Evolutionary conservation across 148 eudicot species (phyloP).

Genomic region (Cornus kousa): DNA sequence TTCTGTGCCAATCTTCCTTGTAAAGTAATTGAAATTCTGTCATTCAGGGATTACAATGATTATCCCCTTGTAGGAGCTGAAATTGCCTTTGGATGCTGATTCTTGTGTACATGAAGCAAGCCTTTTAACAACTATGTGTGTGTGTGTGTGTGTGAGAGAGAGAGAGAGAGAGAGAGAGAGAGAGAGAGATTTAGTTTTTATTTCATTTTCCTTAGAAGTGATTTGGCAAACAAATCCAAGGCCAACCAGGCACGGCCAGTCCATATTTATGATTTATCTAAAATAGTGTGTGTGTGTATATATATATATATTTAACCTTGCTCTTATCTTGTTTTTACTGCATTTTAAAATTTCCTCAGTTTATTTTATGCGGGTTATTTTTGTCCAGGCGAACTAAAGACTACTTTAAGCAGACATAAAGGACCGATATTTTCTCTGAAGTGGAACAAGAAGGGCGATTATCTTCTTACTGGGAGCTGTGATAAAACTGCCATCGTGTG

Average conservation of each 20-base stretch:
- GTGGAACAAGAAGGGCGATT: conserved; percentile 79
- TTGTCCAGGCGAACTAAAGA: conserved; percentile 47
- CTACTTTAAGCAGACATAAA: conserved; percentile 53
- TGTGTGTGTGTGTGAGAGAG: no score
- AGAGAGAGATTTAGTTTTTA: background rate
- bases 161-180: no score
- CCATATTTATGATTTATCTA: no score
- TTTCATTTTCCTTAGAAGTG: background rate
- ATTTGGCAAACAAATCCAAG: no score
- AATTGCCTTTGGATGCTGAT: no score
- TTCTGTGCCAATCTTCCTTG: no score
- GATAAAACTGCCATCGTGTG: conserved; percentile 72
- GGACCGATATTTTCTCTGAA: conserved; percentile 64
- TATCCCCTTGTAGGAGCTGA: no score
- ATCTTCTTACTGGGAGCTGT: conserved; percentile 71
- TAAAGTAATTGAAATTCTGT: no score
- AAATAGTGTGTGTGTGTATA: background rate
- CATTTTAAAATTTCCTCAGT: background rate
- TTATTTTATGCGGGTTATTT: background rate
- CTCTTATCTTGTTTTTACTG: background rate
- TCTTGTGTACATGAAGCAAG: no score
- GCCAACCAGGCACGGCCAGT: no score
- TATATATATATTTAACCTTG: background rate
- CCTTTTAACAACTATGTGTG: no score
- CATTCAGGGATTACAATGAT: no score